phyloP scores from a whole-genome alignment of 2,329 filamentous ascomycete species.

The Nothopassalora personata region DNA sequence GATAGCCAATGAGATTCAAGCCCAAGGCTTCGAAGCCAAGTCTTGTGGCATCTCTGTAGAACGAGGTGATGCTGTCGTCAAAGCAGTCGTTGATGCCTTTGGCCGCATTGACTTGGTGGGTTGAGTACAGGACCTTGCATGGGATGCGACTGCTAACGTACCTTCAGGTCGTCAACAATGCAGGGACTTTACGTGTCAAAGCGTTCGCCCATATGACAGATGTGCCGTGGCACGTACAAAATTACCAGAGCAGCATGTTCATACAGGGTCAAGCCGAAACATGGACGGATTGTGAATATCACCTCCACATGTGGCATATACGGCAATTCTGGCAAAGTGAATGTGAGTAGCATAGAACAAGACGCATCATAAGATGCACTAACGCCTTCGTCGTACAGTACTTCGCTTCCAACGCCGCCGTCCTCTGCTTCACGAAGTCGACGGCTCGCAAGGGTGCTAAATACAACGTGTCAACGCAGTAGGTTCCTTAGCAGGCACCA shows the following conservation, averaged over 20 bases:
- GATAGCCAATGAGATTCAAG: constrained; percentile 85
- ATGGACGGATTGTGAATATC: constrained; percentile 90
- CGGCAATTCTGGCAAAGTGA: constrained; percentile 95
- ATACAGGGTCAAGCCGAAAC: constrained; percentile 96
- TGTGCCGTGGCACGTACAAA: constrained; percentile 82
- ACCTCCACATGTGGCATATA: constrained; percentile 95
- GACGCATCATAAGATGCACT: background rate
- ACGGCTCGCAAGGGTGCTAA: constrained; percentile 87
- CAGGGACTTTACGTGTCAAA: constrained; percentile 93
- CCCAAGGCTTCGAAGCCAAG: constrained; percentile 77
- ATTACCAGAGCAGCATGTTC: constrained; percentile 95
- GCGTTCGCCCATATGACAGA: constrained; percentile 96
- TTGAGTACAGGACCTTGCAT: background rate
- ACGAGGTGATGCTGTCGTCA: constrained; percentile 82
- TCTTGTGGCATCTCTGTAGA: constrained; percentile 89
- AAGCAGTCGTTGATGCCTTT: constrained; percentile 84
- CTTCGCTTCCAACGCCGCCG: constrained; percentile 50
- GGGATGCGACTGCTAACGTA: background rate
- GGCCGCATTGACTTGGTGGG: constrained; percentile 81
- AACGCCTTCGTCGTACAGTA: constrained; percentile 35
- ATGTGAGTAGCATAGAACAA: constrained; percentile 43
- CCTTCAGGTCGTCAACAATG: constrained; percentile 70
- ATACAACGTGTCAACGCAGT: constrained; percentile 97
- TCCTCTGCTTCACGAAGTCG: constrained; percentile 87
- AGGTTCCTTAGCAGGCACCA: constrained; percentile 89